Evolutionary conservation across 1,284 basidiomycete genomes (phyloP), one percentile per base, ranked within the genome.

Genomic region (Sporisorium exsertum): DNA sequence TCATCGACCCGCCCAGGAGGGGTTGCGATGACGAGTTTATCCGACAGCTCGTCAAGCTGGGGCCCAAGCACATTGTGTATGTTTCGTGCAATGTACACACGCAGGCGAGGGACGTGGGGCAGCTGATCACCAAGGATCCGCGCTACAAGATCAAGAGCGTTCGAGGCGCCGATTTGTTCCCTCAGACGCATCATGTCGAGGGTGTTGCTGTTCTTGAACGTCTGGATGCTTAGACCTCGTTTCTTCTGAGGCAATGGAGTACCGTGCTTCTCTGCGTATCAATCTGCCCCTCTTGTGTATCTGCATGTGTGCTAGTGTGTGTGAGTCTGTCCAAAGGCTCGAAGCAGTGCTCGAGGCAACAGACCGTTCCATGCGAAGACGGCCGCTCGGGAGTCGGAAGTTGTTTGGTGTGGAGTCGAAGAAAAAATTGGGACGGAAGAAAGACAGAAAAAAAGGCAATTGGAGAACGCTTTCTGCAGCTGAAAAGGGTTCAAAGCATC

Each of bases 1-100:
- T 85, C 59, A 84, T 85, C 56, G 84, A 85, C 37, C 79, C 78
- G 8, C 78, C 79, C 0, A 59, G 79, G 15, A 52, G 78, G 32
- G 78, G 78, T 8, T 81, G 76, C 47, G 79, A 80, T 32, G 78
- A 85, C 43, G 76, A 74, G 15, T 86, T 86, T 60, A 69, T 86
- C 32, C 49, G 78, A 22, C 85, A 86, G 51, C 76, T 86, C 12
- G 61, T 84, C 26, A 71, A 72, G 1, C 69, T 85, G n/a, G 69
- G 58, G 2, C 84, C 85, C 0, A 64, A 66, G 20, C 56, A 78
- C 24, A 82, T 86, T 35, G 71, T 85, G 16, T 86, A 86, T 58
- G 80, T 86, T 8, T 79, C 75, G n/a, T 98, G 96, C 86, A 98
- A 98, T 85, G 95, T 88, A 8, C 88, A 88, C 75, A 88, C 88